phyloP scores from a whole-genome alignment of 768 basidiomycete genomes.

The Pisolithus albus region DNA sequence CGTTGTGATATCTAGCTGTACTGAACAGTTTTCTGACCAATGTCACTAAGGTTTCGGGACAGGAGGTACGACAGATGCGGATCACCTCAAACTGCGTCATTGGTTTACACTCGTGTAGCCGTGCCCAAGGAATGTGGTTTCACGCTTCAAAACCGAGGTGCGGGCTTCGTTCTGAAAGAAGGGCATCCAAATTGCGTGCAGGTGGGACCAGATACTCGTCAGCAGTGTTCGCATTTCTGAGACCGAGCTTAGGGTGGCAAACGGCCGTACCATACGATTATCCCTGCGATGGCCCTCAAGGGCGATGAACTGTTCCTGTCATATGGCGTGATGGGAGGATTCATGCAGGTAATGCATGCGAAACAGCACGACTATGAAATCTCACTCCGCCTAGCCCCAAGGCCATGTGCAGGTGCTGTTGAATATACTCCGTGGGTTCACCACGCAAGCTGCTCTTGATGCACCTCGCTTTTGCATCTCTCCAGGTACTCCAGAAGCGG shows the following conservation, averaged over 20 bases:
- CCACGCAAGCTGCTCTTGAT: conserved; percentile 85
- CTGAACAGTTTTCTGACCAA: conserved; percentile 3
- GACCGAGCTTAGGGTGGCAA: conserved; percentile 58
- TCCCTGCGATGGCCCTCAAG: conserved; percentile 78
- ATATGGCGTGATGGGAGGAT: conserved; percentile 90
- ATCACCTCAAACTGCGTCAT: neutral
- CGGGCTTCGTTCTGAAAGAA: conserved; percentile 71
- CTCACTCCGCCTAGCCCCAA: conserved; percentile 56
- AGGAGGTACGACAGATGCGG: conserved; percentile 43
- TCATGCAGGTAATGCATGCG: conserved; percentile 57
- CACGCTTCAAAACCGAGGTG: conserved; percentile 91
- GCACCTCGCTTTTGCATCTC: conserved; percentile 96
- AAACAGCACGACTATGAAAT: neutral
- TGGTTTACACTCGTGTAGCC: conserved; percentile 37
- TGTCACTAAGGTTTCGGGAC: conserved; percentile 75
- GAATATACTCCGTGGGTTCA: conserved; percentile 83
- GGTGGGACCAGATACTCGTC: conserved; percentile 31
- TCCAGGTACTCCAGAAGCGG: conserved; percentile 62
- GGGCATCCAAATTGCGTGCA: conserved; percentile 81
- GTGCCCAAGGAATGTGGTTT: conserved; percentile 94
- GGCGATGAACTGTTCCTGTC: conserved; percentile 79
- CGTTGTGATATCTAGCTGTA: conserved; percentile 9
- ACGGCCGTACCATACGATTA: conserved; percentile 89
- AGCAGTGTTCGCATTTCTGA: neutral
- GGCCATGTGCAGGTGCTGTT: conserved; percentile 93